These are phyloP conservation scores for Aleurites moluccanus DNA, from an alignment of 441 rosid genomes.

Conservation along the genomic window DNA sequence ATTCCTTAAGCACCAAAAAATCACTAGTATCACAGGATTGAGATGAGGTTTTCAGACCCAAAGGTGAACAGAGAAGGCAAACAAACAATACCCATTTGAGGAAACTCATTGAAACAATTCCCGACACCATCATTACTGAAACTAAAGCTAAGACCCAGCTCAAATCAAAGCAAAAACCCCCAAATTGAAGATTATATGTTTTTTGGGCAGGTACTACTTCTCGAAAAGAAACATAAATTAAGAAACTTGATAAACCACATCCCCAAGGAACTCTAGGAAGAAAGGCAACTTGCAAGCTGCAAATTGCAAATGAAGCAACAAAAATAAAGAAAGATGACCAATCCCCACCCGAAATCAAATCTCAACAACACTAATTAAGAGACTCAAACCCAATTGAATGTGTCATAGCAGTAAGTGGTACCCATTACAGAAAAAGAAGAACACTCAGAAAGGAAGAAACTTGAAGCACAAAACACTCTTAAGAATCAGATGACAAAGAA, in stretches of 20 bases:
- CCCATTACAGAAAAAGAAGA: constrained; percentile 3
- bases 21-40: constrained; percentile 64
- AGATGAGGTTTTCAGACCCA: constrained; percentile 34
- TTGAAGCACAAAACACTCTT: constrained; percentile 15
- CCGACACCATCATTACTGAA: constrained; percentile 43
- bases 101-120: constrained; percentile 30
- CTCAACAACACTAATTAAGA: constrained; percentile 43
- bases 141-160: constrained; percentile 29
- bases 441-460: constrained; percentile 28
- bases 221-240: constrained; percentile 25
- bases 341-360: constrained; percentile 46
- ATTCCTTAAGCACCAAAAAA: constrained; percentile 51
- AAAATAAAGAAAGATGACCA: constrained; percentile 28
- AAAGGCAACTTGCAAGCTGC: constrained; percentile 27
- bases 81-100: constrained; percentile 43
- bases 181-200: constrained; percentile 23
- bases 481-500: not conserved
- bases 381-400: constrained; percentile 20
- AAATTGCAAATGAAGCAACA: constrained; percentile 49
- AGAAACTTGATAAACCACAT: constrained; percentile 42
- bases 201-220: constrained; percentile 24
- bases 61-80: constrained; percentile 47
- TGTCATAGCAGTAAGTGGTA: no score
- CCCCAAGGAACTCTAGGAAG: constrained; percentile 26
- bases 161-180: constrained; percentile 32